Conservation (phyloP, 257 asterid genomes). For the Solanum stenotomum region DNA sequence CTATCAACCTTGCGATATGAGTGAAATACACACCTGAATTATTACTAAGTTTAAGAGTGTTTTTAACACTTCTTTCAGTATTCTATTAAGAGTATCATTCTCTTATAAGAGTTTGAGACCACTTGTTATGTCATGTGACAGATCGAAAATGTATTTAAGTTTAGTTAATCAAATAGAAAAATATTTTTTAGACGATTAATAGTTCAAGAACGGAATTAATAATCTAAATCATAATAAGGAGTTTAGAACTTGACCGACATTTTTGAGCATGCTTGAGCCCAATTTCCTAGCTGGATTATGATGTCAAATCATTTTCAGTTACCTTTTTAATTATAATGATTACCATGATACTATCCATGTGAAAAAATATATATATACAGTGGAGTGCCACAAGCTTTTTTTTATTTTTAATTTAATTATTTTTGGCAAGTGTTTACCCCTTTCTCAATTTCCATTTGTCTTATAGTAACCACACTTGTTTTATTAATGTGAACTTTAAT, state of each 20-base stretch:
- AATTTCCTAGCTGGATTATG: not conserved
- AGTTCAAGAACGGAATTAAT: too few relatives aligned
- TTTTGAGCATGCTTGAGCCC: not conserved
- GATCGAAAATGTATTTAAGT: rapidly evolving
- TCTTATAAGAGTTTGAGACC: rapidly evolving
- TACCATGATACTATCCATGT: not conserved
- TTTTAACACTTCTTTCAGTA: too few relatives aligned
- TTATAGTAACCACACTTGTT: not conserved
- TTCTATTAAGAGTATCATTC: too few relatives aligned
- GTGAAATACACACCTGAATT: too few relatives aligned
- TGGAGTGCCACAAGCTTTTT: not conserved
- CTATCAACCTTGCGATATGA: too few relatives aligned
- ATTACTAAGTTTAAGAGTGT: rapidly evolving
- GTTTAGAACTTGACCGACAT: not conserved
- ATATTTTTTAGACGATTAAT: too few relatives aligned
- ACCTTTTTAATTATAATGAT: not conserved
- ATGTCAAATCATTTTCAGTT: not conserved
- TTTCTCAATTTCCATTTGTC: not conserved
- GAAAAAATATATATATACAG: not conserved
- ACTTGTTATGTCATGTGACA: too few relatives aligned
- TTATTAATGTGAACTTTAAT: not conserved
- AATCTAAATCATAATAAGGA: not conserved
- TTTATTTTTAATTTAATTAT: not conserved
- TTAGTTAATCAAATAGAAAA: too few relatives aligned
- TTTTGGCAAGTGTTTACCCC: not conserved